phyloP scores from a whole-genome alignment of 129 eudicot species.

The Pulicaria dysenterica region DNA sequence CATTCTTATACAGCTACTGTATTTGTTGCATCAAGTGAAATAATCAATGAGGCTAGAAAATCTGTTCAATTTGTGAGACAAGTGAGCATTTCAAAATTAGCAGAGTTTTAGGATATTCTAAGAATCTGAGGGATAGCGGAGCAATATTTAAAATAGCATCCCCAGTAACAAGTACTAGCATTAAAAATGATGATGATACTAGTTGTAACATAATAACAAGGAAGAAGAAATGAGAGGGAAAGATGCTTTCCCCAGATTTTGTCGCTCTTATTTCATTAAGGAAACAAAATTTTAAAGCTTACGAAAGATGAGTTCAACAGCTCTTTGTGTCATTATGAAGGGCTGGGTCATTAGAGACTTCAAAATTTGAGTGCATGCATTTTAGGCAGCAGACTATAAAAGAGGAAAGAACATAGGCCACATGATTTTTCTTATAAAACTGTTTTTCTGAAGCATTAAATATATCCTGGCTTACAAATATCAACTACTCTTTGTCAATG shows the following conservation, averaged over 20 bases:
- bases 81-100: too few species aligned
- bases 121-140: too few species aligned
- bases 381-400: neutral
- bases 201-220: neutral
- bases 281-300: neutral
- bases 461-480: neutral
- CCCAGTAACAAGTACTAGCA: neutral
- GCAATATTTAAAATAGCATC: neutral
- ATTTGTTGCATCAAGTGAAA: too few species aligned
- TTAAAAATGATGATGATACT: neutral
- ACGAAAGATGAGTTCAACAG: too few species aligned
- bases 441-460: neutral
- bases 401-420: too few species aligned
- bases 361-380: slow-evolving; percentile 1
- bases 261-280: neutral
- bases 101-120: too few species aligned
- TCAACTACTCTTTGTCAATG: neutral
- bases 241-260: neutral
- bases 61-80: too few species aligned
- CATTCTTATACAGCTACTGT: too few species aligned
- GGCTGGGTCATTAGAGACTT: neutral
- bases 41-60: too few species aligned
- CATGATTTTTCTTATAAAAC: neutral
- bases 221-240: neutral
- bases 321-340: too few species aligned